A percentile compares a stretch with the other conserved stretches of the same genome.
Evolutionary conservation across 441 rosid genomes (phyloP).

Genomic region (Arabidopsis lyrata): DNA sequence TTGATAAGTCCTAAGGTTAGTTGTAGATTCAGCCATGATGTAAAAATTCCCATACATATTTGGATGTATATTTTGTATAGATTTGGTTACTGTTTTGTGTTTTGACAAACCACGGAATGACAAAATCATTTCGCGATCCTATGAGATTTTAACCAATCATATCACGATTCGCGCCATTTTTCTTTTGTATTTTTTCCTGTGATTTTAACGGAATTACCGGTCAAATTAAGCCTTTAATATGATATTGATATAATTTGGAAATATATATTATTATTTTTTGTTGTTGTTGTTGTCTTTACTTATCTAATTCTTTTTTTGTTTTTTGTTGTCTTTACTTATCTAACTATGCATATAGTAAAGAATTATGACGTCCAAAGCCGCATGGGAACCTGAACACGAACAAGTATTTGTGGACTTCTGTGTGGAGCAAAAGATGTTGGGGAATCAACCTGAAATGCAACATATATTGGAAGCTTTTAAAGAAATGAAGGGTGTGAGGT

Average conservation of each 20-base stretch:
- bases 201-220: not conserved
- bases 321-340: not conserved
- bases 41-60: not conserved
- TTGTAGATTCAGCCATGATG: slow-evolving; percentile 12
- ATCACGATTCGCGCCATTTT: not conserved
- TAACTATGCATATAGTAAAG: not conserved
- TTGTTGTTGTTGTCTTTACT: not conserved
- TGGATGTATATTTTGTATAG: not conserved
- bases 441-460: slow-evolving; percentile 41
- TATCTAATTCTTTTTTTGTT: not conserved
- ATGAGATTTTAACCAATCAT: not conserved
- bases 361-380: slow-evolving; percentile 44
- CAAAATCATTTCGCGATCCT: not conserved
- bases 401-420: slow-evolving; percentile 48
- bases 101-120: not conserved
- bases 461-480: slow-evolving; percentile 44
- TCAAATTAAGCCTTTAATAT: not conserved
- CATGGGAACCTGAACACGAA: slow-evolving; percentile 49
- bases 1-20: not conserved
- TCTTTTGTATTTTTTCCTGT: no score
- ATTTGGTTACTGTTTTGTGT: not conserved
- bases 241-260: slow-evolving; percentile 2
- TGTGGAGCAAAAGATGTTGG: slow-evolving; percentile 45
- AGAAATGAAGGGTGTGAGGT: slow-evolving; percentile 41
- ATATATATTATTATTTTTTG: not conserved